Percentiles rank a stretch among this genome's conserved stretches.
These are phyloP conservation scores for Tylopilus rubrobrunneus DNA, from an alignment of 768 basidiomycete species.

Conservation along the genomic window DNA sequence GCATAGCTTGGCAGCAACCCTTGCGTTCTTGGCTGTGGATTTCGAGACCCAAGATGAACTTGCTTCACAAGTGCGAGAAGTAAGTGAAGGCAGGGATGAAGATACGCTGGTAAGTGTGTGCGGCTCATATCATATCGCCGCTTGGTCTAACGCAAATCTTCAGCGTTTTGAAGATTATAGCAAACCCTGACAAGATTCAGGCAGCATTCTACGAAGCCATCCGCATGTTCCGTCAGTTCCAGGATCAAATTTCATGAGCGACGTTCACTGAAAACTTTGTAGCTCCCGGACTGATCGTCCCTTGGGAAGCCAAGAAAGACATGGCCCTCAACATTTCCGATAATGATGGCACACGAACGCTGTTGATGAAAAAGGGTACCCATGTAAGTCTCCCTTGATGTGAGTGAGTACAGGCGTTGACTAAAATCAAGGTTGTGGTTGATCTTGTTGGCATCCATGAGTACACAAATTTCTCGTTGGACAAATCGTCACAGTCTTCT, in stretches of 20 bases:
- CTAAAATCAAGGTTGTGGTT: conserved; percentile 14
- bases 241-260: background rate
- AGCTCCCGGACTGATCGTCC: conserved; percentile 28
- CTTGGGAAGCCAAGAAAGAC: conserved; percentile 27
- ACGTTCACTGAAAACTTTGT: background rate
- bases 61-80: conserved; percentile 23
- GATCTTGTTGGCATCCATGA: conserved; percentile 29
- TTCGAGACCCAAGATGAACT: conserved; percentile 31
- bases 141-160: background rate
- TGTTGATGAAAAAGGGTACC: conserved; percentile 20
- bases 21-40: conserved; percentile 29
- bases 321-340: conserved; percentile 17
- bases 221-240: conserved; percentile 28
- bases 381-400: conserved; percentile 5
- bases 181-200: conserved; percentile 30
- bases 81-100: conserved; percentile 18
- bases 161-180: conserved; percentile 25
- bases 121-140: background rate
- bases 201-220: conserved; percentile 27
- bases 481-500: background rate
- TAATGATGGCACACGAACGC: conserved; percentile 4
- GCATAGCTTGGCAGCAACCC: conserved; percentile 27
- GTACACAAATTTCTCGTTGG: conserved; percentile 15
- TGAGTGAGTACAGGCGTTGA: background rate
- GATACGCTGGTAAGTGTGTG: conserved; percentile 13